Evolutionary conservation across 345 rosid genomes (phyloP).

Genomic region (Erysimum cheiranthoides): DNA sequence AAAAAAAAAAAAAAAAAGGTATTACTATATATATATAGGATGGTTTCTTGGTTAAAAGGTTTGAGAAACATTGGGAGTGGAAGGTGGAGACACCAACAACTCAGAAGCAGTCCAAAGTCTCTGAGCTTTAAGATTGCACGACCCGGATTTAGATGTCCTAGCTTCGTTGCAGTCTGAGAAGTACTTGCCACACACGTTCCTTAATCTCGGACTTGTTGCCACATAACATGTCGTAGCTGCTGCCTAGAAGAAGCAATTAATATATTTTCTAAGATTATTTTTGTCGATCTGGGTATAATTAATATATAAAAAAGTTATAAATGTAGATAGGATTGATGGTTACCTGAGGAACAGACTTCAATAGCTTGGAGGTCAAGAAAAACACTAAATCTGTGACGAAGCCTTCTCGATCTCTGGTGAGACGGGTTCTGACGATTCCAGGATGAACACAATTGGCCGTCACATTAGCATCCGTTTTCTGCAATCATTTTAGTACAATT

Average conservation of each 20-base stretch:
- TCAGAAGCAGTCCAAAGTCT: slow-evolving; percentile 84
- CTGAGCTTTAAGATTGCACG: slow-evolving; percentile 64
- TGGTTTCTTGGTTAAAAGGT: not conserved
- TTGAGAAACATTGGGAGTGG: slow-evolving; percentile 37
- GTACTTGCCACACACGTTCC: slow-evolving; percentile 68
- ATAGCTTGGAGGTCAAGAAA: slow-evolving; percentile 79
- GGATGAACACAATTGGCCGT: slow-evolving; percentile 94
- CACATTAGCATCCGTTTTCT: slow-evolving; percentile 82
- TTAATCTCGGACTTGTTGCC: slow-evolving; percentile 65
- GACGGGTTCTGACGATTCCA: slow-evolving; percentile 87
- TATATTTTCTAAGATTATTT: not conserved
- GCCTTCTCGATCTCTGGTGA: slow-evolving; percentile 93
- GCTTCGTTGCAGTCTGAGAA: slow-evolving; percentile 91
- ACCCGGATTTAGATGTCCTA: slow-evolving; percentile 64
- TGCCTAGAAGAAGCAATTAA: slow-evolving; percentile 53
- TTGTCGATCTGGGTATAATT: not conserved
- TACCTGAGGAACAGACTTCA: slow-evolving; percentile 96
- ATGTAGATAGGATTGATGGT: not conserved
- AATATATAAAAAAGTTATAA: not conserved
- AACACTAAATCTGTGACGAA: slow-evolving; percentile 73
- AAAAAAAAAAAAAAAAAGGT: too few species aligned
- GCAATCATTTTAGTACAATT: slow-evolving; percentile 5
- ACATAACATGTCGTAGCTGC: slow-evolving; percentile 95
- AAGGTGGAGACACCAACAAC: slow-evolving; percentile 61
- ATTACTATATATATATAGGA: not conserved